Evolutionary conservation across 129 eudicot species (phyloP), one percentile per base, ranked within the genome.

Genomic region (Kitagawia praeruptora): DNA sequence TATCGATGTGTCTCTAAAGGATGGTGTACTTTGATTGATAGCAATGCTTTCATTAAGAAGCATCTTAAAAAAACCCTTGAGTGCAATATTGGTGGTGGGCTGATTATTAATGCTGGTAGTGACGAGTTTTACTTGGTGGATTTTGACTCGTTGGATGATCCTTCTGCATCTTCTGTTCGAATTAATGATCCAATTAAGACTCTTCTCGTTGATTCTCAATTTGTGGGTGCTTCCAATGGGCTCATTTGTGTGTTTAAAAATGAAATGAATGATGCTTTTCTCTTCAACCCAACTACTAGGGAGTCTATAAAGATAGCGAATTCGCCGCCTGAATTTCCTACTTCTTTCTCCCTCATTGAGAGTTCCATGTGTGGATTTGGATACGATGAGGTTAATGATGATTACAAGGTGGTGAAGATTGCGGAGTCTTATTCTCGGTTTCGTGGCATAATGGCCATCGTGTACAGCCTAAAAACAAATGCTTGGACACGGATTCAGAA

Each of bases 181-280:
- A 44, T 66, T 13, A 44, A 67, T 8, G 47, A 67, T n/a, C 76
- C 76, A n/a, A 27, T 75, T 21, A 75, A 75, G 42, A 40, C 53
- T 45, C 42, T 18, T 51, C 8, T 15, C 0, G 37, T 8, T 53
- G 80, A 70, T 41, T 66, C 84, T 4, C 78, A 64, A 0, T 49
- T 86, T 3, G 47, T 83, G 40, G 89, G 89, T 9, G 56, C 82
- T 2, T 86, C 84, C 45, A 86, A 86, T 34, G 89, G 84, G 23
- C n/a, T 86, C n/a, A n/a, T n/a, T n/a, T n/a, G n/a, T n/a, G n/a
- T n/a, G n/a, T n/a, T n/a, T n/a, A n/a, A n/a, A n/a, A n/a, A n/a
- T n/a, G n/a, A n/a, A n/a, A n/a, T n/a, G 1, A 56, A 83, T 0
- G 8, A 61, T n/a, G 79, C 8, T 8, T n/a, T 31, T 18, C 0